phyloP scores from a whole-genome alignment of 148 eudicot genomes.

The Chenopodium berlandieri region DNA sequence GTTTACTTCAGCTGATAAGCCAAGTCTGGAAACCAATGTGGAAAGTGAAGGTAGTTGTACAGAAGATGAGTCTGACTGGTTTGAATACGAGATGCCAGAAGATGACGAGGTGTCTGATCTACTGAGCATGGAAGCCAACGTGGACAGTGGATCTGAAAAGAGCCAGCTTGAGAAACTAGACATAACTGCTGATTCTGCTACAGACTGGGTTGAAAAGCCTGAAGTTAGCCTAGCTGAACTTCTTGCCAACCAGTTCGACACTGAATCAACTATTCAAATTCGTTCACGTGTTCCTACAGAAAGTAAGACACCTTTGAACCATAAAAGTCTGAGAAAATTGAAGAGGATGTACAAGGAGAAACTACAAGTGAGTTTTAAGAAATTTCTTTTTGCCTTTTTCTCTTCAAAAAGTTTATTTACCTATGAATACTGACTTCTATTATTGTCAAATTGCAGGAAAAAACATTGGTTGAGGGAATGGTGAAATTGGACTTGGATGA shows the following conservation, averaged over 20 bases:
- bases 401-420: not conserved
- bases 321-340: conserved; percentile 25
- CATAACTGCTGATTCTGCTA: too few relatives aligned
- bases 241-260: not conserved
- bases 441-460: conserved; percentile 1
- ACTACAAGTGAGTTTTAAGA: conserved; percentile 20
- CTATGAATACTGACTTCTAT: not conserved
- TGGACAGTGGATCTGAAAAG: conserved; percentile 2
- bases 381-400: not conserved
- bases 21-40: not conserved
- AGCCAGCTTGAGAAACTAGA: too few relatives aligned
- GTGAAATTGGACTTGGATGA: conserved; percentile 25
- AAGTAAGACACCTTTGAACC: conserved; percentile 15
- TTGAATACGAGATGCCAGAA: not conserved
- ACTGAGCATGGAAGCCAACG: not conserved
- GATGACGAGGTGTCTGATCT: not conserved
- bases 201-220: too few relatives aligned
- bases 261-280: conserved; percentile 12
- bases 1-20: not conserved
- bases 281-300: not conserved
- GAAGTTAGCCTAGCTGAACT: not conserved
- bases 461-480: conserved; percentile 14
- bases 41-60: not conserved
- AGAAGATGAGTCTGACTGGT: not conserved
- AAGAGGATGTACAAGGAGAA: conserved; percentile 26